Base-by-base conservation (phyloP, 108 stramenopile genomes). In the Stephanodiscus triporus region DNA sequence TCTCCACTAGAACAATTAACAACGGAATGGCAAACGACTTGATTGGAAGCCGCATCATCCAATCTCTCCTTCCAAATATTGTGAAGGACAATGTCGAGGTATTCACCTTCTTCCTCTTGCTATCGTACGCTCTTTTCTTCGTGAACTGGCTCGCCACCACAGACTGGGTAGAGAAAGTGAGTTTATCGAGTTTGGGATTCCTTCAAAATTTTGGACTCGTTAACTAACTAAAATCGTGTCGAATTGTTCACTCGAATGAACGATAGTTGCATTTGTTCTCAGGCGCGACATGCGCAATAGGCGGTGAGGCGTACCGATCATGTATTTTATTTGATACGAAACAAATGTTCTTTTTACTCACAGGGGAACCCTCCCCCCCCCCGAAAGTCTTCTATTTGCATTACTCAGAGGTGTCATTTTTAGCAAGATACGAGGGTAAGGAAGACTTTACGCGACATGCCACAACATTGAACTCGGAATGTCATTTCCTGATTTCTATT, bases 101-200 rank as follows among this genome's bases (percentile, higher is more conserved):
- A 9, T 58, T 64, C 4, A 47, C 54, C 4, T 81, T 81, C 63
- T 63, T 81, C 22, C 59, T 55, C 2, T 43, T 70, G 20, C 75
- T 81, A 19, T 66, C 74, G 6, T 81, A 81, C 58, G 30, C 63
- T 38, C 68, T 81, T 9, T 81, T 81, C 68, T 63, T 75, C 6
- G 70, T 81, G 17, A 74, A 76, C 55, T 81, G 80, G 80, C 56
- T 81, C n/a, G 63, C 76, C 34, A 61, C 80, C 2, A 81, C 80
- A n/a, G 80, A 81, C 45, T 81, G 73, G 69, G 60, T 73, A 13
- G 73, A 72, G 29, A 81, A 81, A 66, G 56, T 74, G 30, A 66
- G 59, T 27, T 62, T 29, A 29, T 6, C 17, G 40, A 40, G 8
- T 40, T 40, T 27, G 8, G 40, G 30, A 34, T 24, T 65, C 62